Evolutionary conservation across 306 rosid species (phyloP), one percentile per base, ranked within the genome.

Genomic region (Lupinus albus): DNA sequence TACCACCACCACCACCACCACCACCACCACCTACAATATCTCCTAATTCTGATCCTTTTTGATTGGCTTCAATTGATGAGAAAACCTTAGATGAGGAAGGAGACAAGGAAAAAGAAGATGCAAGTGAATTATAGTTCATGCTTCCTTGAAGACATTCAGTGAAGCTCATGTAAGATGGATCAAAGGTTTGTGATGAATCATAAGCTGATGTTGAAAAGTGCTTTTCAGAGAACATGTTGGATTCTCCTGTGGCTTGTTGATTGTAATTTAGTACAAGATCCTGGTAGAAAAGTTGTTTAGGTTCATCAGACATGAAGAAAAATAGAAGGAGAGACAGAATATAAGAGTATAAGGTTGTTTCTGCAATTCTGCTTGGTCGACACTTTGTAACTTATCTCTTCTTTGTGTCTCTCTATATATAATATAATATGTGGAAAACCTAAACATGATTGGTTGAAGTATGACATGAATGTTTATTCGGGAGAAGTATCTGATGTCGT

Each of bases 281-380:
- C 11, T 82, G 81, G 84, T 51, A 80, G 71, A 80, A 75, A 8
- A 80, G 75, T 45, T 82, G 76, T 61, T 73, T 81, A 38, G 56
- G 74, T 78, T 84, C 85, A 76, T 84, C 82, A 75, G 96, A 89
- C 96, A 89, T 89, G 78, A 81, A 70, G 76, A 73, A 67, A 51
- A 5, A 44, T 56, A 44, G 57, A 48, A 14, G 50, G 32, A 10
- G 18, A 44, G 12, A 63, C 0, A 68, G 25, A 45, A 49, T 60
- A 50, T 13, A 57, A 69, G 74, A 51, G 67, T 48, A 63, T 21
- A 74, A 30, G 41, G 6, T 4, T 9, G 4, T 70, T 25, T 25
- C 30, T 25, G 30, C 30, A 25, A 25, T n/a, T 46, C 50, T 42
- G 28, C 55, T 67, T 61, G 75, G 58, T 49, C 71, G 69, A 74